A percentile compares a stretch with the other conserved stretches of the same genome.
phyloP scores from a whole-genome alignment of 2,329 filamentous ascomycete species.

The Cucurbitaria berberidis region DNA sequence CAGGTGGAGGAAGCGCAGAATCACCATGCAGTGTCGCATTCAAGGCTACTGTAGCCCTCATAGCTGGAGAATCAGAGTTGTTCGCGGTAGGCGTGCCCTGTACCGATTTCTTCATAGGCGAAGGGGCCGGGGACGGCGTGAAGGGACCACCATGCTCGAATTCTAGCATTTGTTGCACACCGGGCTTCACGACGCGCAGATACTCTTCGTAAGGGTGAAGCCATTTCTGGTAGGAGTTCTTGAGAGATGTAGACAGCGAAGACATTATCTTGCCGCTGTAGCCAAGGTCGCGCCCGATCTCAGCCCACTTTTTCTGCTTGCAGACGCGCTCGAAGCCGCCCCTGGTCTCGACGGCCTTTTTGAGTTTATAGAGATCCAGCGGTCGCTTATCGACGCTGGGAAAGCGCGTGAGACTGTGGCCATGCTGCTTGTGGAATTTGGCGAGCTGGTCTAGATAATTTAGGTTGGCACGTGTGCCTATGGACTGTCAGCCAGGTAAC shows the following conservation, averaged over 20 bases:
- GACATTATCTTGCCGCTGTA: slow-evolving; percentile 99
- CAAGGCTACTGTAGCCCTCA: slow-evolving; percentile 62
- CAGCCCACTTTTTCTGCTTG: slow-evolving; percentile 98
- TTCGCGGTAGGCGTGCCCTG: slow-evolving; percentile 58
- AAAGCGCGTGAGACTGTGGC: slow-evolving; percentile 89
- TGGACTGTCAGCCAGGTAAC: slow-evolving; percentile 3
- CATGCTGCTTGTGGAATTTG: slow-evolving; percentile 97
- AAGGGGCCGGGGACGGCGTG: slow-evolving; percentile 76
- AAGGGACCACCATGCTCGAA: slow-evolving; percentile 90
- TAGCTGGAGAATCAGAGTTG: slow-evolving; percentile 70
- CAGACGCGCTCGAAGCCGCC: slow-evolving; percentile 97
- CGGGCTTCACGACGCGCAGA: slow-evolving; percentile 85
- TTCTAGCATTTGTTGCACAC: slow-evolving; percentile 95
- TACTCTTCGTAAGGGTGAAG: slow-evolving; percentile 97
- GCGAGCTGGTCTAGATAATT: slow-evolving; percentile 94
- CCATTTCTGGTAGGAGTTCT: slow-evolving; percentile 98
- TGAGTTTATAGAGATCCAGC: slow-evolving; percentile 91
- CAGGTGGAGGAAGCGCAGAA: slow-evolving; percentile 35
- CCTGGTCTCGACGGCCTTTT: slow-evolving; percentile 93
- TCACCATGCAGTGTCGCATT: slow-evolving; percentile 60
- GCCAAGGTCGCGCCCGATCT: slow-evolving; percentile 93
- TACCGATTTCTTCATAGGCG: slow-evolving; percentile 68
- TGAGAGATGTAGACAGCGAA: slow-evolving; percentile 93
- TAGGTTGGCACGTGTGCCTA: slow-evolving; percentile 91
- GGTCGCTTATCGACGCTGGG: slow-evolving; percentile 98